Base-by-base conservation (phyloP, 768 basidiomycete species). In the Punctularia strigosozonata region DNA sequence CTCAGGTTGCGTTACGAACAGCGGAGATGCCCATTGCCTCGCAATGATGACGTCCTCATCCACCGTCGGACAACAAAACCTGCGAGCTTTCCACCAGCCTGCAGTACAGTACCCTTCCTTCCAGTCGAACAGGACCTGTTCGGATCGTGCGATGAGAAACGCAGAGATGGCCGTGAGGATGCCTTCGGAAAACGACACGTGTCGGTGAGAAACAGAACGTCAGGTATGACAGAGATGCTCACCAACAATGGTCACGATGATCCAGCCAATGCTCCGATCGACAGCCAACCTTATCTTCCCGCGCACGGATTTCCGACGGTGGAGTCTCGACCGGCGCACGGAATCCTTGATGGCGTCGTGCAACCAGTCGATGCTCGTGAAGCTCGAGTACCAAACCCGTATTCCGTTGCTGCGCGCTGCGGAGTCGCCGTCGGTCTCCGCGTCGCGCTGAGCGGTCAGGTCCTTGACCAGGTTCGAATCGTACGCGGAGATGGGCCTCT, bases 261-360 rank as follows among this genome's bases (percentile, higher is more conserved):
- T 60, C 86, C 92, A 88, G 4, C 91, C 91, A 37, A 89, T 60
- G 47, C 76, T 76, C 47, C 84, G 77, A 60, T 94, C 91, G 40
- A 80, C 58, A 7, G 64, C 60, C 21, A 83, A 72, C 17, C 69
- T 69, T 22, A 82, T 44, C 25, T 68, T 72, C 1, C 85, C 79
- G 15, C 83, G 73, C 24, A 78, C 14, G 1, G 90, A 86, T 48
- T 74, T 79, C 41, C 77, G 72, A 36, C 63, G 70, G 43, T 87
- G 68, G 14, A 94, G 66, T 36, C 74, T 70, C 24, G 80, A 73
- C 46, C 83, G 80, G 21, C 91, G 82, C 6, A 74, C 73, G 0
- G 89, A 88, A 53, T 94, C 89, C 58, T 95, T 92, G 64, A 97
- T 88, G 28, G 87, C 74, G 62, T 97, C 94, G 50, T 97, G 94